Evolutionary conservation across 2,329 filamentous ascomycete species (phyloP), one percentile per base, ranked within the genome.

Genomic region (Huntiella moniliformis): DNA sequence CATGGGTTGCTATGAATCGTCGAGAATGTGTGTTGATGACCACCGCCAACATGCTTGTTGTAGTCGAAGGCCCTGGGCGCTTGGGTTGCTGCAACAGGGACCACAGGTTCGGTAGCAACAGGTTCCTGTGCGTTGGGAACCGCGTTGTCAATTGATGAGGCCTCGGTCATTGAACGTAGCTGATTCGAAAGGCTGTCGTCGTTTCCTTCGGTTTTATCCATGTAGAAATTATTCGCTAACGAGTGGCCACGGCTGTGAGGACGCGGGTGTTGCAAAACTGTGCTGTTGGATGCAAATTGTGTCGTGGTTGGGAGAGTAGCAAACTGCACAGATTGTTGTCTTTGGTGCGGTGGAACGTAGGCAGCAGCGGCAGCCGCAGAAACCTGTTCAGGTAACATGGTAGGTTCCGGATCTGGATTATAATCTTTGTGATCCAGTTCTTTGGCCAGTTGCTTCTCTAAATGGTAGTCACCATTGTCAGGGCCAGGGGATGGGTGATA

Each of bases 401-500:
- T 60, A 31, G 59, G 57, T 41, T 65, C 63, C 36, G 70, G 65
- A 42, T 77, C 75, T 2, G 78, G 79, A 54, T 76, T 82, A 56
- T 83, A 80, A 53, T 84, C 81, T 46, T 82, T 79, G 53, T 86
- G 79, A 50, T 87, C 80, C 42, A 88, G 67, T 55, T 88, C 79
- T 45, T 80, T 77, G 44, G 83, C 77, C 51, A 87, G 76, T 50
- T 83, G 77, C 57, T 86, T 77, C 57, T 87, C 82, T 51, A 91
- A 61, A 54, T 88, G 83, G 56, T 91, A 88, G 55, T 93, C 83
- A 4, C 82, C 79, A 56, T 87, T 82, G 42, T 91, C 80, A 47
- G 92, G 79, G 53, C 91, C 85, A 51, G 79, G 79, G 58, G 94
- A 85, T 17, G 93, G 68, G 53, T 86, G 86, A 54, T 87, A 81